Evolutionary conservation across 108 stramenopile species (phyloP).

Genomic region (Nitzschia sp.): DNA sequence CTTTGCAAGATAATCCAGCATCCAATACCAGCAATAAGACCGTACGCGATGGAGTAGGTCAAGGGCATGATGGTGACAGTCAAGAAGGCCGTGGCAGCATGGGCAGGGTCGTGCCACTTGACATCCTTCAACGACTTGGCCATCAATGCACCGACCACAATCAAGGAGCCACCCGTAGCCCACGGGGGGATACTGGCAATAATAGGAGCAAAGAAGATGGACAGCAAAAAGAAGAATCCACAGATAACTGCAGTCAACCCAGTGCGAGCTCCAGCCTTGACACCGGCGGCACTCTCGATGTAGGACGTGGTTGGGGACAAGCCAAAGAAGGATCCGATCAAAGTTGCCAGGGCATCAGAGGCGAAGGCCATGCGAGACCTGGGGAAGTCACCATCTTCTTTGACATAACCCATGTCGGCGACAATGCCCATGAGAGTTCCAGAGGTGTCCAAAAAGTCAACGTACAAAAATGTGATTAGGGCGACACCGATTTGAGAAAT

Average conservation of each 20-base stretch:
- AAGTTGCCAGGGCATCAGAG: constrained; percentile 63
- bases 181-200: constrained; percentile 78
- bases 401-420: constrained; percentile 37
- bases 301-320: constrained; percentile 64
- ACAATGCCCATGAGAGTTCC: constrained; percentile 51
- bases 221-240: constrained; percentile 55
- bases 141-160: constrained; percentile 81
- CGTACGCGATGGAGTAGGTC: constrained; percentile 81
- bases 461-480: constrained; percentile 50
- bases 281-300: constrained; percentile 67
- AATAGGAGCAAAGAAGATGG: constrained; percentile 82
- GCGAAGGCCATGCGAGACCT: constrained; percentile 44
- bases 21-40: constrained; percentile 63
- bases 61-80: constrained; percentile 83
- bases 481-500: constrained; percentile 44
- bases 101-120: constrained; percentile 67
- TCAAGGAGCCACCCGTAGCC: constrained; percentile 83
- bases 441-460: constrained; percentile 67
- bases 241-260: constrained; percentile 56
- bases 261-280: constrained; percentile 59
- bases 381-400: constrained; percentile 70
- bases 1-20: constrained; percentile 25
- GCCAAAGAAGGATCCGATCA: constrained; percentile 68
- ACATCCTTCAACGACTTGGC: constrained; percentile 52
- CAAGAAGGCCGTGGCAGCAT: constrained; percentile 84